Evolutionary conservation across 805 yeast genomes (phyloP).

Genomic region (Candida nanaspora): DNA sequence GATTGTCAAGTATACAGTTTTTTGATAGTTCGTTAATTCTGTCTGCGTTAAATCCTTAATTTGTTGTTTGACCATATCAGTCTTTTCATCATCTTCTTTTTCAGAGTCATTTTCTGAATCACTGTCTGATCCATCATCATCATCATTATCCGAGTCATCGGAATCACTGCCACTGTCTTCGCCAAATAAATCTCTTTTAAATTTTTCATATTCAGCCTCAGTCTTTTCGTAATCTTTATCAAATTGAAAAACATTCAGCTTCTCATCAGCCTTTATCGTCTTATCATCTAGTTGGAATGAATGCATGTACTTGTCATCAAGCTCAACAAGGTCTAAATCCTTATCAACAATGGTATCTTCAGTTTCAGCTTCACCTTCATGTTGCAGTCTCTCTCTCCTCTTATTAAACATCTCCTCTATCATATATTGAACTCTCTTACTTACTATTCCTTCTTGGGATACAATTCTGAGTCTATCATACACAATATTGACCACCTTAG

Average conservation of each 20-base stretch:
- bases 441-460: slow-evolving; percentile 47
- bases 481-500: slow-evolving; percentile 18
- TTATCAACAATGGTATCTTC: slow-evolving; percentile 32
- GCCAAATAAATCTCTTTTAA: slow-evolving; percentile 42
- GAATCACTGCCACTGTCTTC: too few relatives aligned
- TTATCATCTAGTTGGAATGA: slow-evolving; percentile 46
- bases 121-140: slow-evolving; percentile 7
- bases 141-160: too few relatives aligned
- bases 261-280: slow-evolving; percentile 33
- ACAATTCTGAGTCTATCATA: slow-evolving; percentile 55
- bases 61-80: slow-evolving; percentile 16
- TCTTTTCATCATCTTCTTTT: slow-evolving; percentile 10
- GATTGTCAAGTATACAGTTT: slow-evolving; percentile 70
- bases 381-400: slow-evolving; percentile 26
- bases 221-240: slow-evolving; percentile 44
- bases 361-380: slow-evolving; percentile 6
- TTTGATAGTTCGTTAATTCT: slow-evolving; percentile 57
- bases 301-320: slow-evolving; percentile 54
- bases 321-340: slow-evolving; percentile 55
- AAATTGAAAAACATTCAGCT: slow-evolving; percentile 39
- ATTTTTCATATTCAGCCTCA: slow-evolving; percentile 39
- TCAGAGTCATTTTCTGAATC: slow-evolving; percentile 12
- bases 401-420: slow-evolving; percentile 46
- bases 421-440: slow-evolving; percentile 33
- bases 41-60: slow-evolving; percentile 67